These are phyloP conservation scores for Didymella exigua DNA, from an alignment of 2,329 filamentous ascomycete genomes.

Conservation along the genomic window DNA sequence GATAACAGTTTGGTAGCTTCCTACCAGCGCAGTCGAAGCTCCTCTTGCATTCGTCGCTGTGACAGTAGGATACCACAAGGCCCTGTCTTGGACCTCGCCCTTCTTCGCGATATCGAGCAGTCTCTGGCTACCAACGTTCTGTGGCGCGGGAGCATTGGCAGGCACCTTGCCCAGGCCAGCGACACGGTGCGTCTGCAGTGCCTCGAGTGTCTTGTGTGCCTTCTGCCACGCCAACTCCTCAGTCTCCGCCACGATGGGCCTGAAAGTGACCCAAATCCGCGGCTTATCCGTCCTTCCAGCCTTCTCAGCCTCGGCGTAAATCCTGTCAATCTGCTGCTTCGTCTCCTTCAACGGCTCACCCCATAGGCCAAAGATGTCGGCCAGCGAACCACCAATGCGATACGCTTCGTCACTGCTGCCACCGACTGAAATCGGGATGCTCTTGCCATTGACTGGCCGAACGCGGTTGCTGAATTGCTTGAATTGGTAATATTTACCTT, in stretches of 20 bases:
- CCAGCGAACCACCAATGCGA: conserved; percentile 62
- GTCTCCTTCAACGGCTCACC: conserved; percentile 68
- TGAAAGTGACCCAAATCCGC: conserved; percentile 68
- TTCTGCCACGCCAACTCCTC: conserved; percentile 68
- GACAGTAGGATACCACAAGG: conserved; percentile 23
- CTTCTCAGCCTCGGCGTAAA: conserved; percentile 64
- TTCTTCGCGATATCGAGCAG: conserved; percentile 20
- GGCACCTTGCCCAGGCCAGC: conserved; percentile 10
- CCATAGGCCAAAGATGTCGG: conserved; percentile 69
- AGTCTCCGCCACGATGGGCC: conserved; percentile 65
- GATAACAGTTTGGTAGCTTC: conserved; percentile 21
- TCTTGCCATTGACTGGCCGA: conserved; percentile 56
- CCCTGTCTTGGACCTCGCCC: conserved; percentile 22
- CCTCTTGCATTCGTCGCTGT: conserved; percentile 20
- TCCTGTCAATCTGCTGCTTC: conserved; percentile 65
- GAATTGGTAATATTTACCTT: conserved; percentile 65
- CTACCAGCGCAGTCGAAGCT: conserved; percentile 19
- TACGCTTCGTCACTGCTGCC: conserved; percentile 66
- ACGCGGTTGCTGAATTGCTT: conserved; percentile 63
- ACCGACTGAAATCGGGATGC: conserved; percentile 64
- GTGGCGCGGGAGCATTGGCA: conserved; percentile 9
- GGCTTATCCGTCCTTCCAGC: conserved; percentile 62
- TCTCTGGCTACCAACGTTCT: conserved; percentile 20
- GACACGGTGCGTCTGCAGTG: conserved; percentile 53
- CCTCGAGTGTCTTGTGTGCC: conserved; percentile 62